Conservation (phyloP, 495 filamentous ascomycete species). For the Podospora bellae-mahoneyi region DNA sequence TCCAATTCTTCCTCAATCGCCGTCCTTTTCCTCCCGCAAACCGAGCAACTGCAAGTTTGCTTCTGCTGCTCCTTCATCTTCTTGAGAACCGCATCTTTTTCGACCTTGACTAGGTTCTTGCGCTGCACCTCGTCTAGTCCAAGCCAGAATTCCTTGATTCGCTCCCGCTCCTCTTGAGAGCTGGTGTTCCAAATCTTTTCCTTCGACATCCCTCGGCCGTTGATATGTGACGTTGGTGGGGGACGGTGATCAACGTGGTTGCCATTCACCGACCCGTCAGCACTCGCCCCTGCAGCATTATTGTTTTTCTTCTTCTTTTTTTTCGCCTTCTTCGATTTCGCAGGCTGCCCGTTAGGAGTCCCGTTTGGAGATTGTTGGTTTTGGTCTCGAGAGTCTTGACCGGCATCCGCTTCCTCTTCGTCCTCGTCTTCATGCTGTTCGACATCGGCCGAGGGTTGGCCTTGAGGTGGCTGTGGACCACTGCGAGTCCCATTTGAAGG, state of each 20-base stretch:
- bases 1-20: constrained; percentile 98
- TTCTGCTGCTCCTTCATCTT: constrained; percentile 99
- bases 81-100: constrained; percentile 94
- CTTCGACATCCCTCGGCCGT: constrained; percentile 53
- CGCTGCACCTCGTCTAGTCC: constrained; percentile 93
- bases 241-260: constrained; percentile 22
- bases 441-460: constrained; percentile 30
- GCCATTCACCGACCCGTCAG: constrained; percentile 15
- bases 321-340: constrained; percentile 57
- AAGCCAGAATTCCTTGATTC: constrained; percentile 98
- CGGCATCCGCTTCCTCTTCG: constrained; percentile 22
- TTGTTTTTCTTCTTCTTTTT: constrained; percentile 57
- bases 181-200: constrained; percentile 98
- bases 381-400: constrained; percentile 7
- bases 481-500: constrained; percentile 42
- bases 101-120: constrained; percentile 90
- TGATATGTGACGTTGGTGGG: constrained; percentile 20
- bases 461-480: constrained; percentile 30
- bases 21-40: constrained; percentile 92
- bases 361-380: constrained; percentile 9
- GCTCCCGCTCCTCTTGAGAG: constrained; percentile 85
- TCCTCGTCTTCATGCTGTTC: constrained; percentile 27
- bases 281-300: constrained; percentile 10
- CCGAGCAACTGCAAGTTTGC: constrained; percentile 96
- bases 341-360: constrained; percentile 15